phyloP scores from a whole-genome alignment of 805 yeast genomes.

The Pichia thaimueangensis region DNA sequence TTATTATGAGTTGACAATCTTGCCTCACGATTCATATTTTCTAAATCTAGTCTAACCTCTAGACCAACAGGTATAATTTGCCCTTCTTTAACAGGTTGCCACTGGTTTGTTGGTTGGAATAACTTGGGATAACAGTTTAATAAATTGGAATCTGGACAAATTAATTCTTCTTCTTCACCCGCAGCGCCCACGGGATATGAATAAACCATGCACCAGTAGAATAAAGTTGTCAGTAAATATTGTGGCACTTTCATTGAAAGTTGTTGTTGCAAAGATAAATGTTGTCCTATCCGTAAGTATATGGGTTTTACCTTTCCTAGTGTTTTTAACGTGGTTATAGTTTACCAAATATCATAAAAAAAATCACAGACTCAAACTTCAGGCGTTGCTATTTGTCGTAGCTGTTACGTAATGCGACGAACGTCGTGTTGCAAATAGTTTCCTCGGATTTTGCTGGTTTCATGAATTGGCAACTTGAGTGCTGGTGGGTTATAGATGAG shows the following conservation, averaged over 20 bases:
- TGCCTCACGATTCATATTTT: constrained; percentile 67
- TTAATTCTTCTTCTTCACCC: constrained; percentile 16
- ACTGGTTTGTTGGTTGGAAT: constrained; percentile 59
- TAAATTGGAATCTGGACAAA: constrained; percentile 39
- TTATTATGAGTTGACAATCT: constrained; percentile 35
- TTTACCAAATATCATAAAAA: too few relatives aligned
- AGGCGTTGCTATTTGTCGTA: too few relatives aligned
- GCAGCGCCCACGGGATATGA: constrained; percentile 2
- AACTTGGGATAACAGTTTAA: constrained; percentile 55
- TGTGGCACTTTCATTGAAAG: background rate
- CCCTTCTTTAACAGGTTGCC: constrained; percentile 65
- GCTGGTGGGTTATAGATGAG: too few relatives aligned
- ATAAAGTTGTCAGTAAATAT: background rate
- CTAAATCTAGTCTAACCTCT: constrained; percentile 67
- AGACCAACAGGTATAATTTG: constrained; percentile 78
- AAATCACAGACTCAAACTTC: too few relatives aligned
- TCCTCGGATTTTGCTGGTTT: too few relatives aligned
- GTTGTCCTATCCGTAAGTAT: too few relatives aligned
- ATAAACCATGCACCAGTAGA: background rate
- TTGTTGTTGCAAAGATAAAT: background rate
- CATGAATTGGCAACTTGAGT: too few relatives aligned
- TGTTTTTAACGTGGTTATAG: too few relatives aligned
- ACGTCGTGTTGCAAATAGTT: too few relatives aligned
- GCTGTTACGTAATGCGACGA: too few relatives aligned
- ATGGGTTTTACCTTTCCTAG: too few relatives aligned